Percentiles rank a stretch among this genome's conserved stretches.
Conservation (phyloP, 75 land plant species). For the Picea glauca region DNA sequence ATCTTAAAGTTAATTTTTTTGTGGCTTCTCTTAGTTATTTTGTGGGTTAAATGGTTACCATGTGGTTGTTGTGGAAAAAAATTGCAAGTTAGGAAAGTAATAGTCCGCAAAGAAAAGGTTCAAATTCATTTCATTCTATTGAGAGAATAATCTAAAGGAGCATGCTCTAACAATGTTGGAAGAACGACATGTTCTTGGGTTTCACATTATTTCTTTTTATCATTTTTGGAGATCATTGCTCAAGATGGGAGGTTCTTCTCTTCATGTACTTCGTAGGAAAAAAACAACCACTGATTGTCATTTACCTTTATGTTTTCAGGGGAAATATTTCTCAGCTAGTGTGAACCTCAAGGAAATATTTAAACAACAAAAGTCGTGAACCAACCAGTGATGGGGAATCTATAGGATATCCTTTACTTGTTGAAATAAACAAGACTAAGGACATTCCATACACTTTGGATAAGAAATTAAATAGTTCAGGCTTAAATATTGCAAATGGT, state of each 20-base stretch:
- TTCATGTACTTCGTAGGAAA: not conserved
- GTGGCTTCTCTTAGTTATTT: too few species aligned
- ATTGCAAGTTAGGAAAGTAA: too few species aligned
- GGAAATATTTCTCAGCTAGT: not conserved
- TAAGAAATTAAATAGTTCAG: not conserved
- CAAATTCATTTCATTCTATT: too few species aligned
- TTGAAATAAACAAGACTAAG: not conserved
- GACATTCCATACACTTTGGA: not conserved
- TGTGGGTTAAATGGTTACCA: too few species aligned
- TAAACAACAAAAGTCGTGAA: slow-evolving; percentile 1
- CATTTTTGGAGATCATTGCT: slow-evolving; percentile 14
- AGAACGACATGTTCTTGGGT: slow-evolving; percentile 19
- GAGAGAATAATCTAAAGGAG: not conserved
- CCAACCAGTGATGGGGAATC: not conserved
- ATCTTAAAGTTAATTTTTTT: too few species aligned
- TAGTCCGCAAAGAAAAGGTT: too few species aligned
- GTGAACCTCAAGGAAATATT: slow-evolving; percentile 25
- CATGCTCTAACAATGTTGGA: not conserved
- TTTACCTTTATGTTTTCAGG: not conserved
- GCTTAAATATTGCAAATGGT: slow-evolving; percentile 19
- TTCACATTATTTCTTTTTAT: slow-evolving; percentile 5
- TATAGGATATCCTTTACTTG: not conserved
- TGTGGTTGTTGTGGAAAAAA: too few species aligned
- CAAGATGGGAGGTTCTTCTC: not conserved
- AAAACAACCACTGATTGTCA: not conserved